A percentile compares a stretch with the other conserved stretches of the same genome.
These are phyloP conservation scores for Backusella circina DNA, from an alignment of 192 early-diverging fungal genomes.

Conservation along the genomic window DNA sequence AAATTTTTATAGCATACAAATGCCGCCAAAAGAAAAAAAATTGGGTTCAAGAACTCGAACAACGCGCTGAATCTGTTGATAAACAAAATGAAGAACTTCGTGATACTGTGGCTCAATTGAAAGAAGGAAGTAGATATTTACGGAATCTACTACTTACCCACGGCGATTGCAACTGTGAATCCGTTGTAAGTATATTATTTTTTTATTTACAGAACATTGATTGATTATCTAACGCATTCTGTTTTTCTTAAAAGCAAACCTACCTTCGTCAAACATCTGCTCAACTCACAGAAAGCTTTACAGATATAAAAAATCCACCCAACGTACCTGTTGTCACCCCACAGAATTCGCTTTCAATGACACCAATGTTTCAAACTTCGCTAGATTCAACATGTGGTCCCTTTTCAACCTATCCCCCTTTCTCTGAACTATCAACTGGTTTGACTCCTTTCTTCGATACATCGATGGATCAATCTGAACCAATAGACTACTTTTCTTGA, in stretches of 20 bases:
- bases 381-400: not conserved
- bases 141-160: slow-evolving; percentile 28
- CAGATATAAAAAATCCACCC: not conserved
- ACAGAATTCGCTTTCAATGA: not conserved
- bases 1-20: slow-evolving; percentile 20
- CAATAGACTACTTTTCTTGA: not conserved
- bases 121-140: slow-evolving; percentile 28
- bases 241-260: not conserved
- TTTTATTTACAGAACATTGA: not conserved
- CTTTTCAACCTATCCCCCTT: not conserved
- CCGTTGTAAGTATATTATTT: slow-evolving; percentile 5
- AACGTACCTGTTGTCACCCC: not conserved
- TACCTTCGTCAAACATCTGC: slow-evolving; percentile 15
- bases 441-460: slow-evolving; percentile 5
- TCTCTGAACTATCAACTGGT: not conserved
- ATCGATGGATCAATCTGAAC: not conserved
- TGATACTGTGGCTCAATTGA: slow-evolving; percentile 14
- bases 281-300: not conserved
- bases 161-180: slow-evolving; percentile 22
- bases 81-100: slow-evolving; percentile 28
- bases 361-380: not conserved
- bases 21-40: slow-evolving; percentile 39
- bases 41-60: slow-evolving; percentile 31
- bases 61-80: slow-evolving; percentile 16
- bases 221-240: not conserved